Evolutionary conservation across 2,329 filamentous ascomycete species (phyloP).

Genomic region (Aureobasidium leucospermi): DNA sequence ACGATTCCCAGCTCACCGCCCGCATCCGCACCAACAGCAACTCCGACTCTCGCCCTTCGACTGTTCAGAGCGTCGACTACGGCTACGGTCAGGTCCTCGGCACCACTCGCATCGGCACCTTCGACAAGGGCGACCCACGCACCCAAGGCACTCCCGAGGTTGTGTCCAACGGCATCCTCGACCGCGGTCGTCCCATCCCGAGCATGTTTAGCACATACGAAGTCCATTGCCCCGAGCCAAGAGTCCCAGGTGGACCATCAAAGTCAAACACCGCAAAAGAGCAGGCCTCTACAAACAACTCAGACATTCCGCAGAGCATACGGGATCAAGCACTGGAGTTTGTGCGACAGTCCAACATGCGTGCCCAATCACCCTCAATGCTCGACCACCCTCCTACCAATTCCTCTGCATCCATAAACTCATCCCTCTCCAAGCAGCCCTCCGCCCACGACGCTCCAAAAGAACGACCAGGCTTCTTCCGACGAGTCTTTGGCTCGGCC

Average conservation of each 20-base stretch:
- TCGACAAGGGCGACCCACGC: conserved; percentile 50
- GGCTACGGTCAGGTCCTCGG: not conserved
- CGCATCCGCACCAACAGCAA: conserved; percentile 16
- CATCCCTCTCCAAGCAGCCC: conserved; percentile 19
- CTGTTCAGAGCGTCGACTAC: conserved; percentile 42
- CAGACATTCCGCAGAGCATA: conserved; percentile 34
- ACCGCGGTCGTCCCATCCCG: conserved; percentile 36
- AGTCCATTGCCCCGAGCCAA: conserved; percentile 62
- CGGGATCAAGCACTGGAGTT: conserved; percentile 42
- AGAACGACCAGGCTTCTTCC: conserved; percentile 81
- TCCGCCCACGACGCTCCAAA: not conserved
- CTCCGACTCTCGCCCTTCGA: conserved; percentile 17
- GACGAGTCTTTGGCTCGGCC: conserved; percentile 79
- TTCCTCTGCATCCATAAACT: conserved; percentile 33
- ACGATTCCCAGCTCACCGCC: conserved; percentile 21
- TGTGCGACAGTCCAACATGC: conserved; percentile 39
- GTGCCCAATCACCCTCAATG: conserved; percentile 6
- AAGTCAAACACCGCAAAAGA: conserved; percentile 32
- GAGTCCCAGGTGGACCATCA: conserved; percentile 71
- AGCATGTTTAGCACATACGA: conserved; percentile 35
- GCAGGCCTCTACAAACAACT: conserved; percentile 15
- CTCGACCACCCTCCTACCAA: not conserved
- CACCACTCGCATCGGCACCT: not conserved
- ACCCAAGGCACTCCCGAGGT: conserved; percentile 39
- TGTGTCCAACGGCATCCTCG: conserved; percentile 31